A percentile compares a stretch with the other conserved stretches of the same genome.
Conservation (phyloP, 176 grass and related monocot species). For the Phoenix dactylifera region DNA sequence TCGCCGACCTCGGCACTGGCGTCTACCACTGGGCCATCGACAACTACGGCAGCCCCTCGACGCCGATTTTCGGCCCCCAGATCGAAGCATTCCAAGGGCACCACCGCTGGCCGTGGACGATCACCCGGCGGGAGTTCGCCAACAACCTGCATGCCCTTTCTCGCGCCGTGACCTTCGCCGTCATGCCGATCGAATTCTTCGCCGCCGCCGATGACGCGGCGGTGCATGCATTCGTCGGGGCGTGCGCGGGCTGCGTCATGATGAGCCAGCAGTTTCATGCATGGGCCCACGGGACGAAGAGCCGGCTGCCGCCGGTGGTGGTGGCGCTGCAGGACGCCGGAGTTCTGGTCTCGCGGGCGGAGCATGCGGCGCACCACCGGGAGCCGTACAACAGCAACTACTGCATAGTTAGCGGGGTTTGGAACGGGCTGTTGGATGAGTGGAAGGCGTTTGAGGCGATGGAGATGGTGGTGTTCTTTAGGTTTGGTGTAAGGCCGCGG, state of each 20-base stretch:
- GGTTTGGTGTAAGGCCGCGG: constrained; percentile 49
- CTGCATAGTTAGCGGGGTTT: constrained; percentile 75
- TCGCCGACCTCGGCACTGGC: constrained; percentile 69
- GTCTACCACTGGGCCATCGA: constrained; percentile 90
- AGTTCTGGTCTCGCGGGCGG: constrained; percentile 61
- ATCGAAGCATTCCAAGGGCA: constrained; percentile 90
- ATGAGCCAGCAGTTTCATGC: constrained; percentile 91
- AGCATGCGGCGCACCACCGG: constrained; percentile 67
- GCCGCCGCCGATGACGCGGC: constrained; percentile 17
- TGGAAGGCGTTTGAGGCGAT: constrained; percentile 59
- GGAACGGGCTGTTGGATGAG: constrained; percentile 56
- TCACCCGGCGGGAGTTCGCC: constrained; percentile 45
- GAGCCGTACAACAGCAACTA: constrained; percentile 63
- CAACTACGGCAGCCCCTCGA: constrained; percentile 77
- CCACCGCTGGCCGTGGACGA: constrained; percentile 63
- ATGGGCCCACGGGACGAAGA: constrained; percentile 69
- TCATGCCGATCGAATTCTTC: constrained; percentile 17
- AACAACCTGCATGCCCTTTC: constrained; percentile 77
- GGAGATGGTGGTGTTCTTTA: constrained; percentile 72
- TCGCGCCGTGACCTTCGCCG: constrained; percentile 28
- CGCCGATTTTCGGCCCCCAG: constrained; percentile 50
- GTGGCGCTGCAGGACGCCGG: constrained; percentile 53
- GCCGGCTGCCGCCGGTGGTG: constrained; percentile 40
- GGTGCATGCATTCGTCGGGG: constrained; percentile 43
- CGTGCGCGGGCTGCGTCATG: constrained; percentile 53